These are phyloP conservation scores for Plasmodium knowlesi DNA, from an alignment of 169 alveolate genomes.

Conservation along the genomic window DNA sequence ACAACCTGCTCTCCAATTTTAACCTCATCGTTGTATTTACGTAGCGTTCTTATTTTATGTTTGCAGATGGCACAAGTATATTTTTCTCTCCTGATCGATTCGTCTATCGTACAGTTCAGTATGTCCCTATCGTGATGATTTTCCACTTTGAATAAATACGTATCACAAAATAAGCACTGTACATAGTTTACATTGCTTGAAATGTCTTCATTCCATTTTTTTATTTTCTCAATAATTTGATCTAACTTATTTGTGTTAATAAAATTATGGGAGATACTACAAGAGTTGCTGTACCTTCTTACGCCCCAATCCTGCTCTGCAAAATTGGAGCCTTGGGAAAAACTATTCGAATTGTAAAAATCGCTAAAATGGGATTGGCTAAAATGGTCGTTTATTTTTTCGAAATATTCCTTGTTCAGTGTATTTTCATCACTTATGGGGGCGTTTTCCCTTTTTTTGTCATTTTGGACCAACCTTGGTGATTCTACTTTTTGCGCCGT, in stretches of 20 bases:
- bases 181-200: conserved; percentile 37
- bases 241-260: conserved; percentile 18
- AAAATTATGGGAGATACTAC: neutral
- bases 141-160: conserved; percentile 50
- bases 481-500: neutral
- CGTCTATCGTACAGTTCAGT: neutral
- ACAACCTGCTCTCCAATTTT: neutral
- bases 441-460: neutral
- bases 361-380: neutral
- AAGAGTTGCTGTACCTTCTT: neutral
- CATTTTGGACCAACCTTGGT: neutral
- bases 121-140: neutral
- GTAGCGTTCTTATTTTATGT: conserved; percentile 38
- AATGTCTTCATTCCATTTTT: conserved; percentile 16
- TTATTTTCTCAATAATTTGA: conserved; percentile 40
- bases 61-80: conserved; percentile 34
- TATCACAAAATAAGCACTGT: conserved; percentile 40
- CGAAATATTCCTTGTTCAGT: neutral
- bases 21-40: conserved; percentile 25
- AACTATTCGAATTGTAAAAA: neutral
- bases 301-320: neutral
- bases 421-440: neutral
- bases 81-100: conserved; percentile 19
- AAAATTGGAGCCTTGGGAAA: neutral
- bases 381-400: conserved; percentile 9